phyloP scores from a whole-genome alignment of 257 asterid species.

The Echium plantagineum region DNA sequence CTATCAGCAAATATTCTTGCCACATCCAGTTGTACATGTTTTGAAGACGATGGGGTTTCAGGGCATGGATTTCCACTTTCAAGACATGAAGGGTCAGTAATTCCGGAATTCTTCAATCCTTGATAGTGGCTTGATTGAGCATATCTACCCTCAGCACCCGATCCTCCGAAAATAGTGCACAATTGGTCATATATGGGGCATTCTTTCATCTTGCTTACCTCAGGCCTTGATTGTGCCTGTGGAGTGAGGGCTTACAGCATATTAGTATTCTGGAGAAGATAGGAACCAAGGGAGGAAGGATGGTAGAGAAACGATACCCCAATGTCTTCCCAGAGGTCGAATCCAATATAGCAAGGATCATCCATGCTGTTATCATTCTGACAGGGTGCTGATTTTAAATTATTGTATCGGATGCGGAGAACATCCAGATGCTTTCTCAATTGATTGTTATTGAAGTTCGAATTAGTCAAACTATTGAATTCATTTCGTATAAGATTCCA shows the following conservation, averaged over 20 bases:
- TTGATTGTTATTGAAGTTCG: constrained; percentile 81
- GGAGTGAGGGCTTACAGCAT: not conserved
- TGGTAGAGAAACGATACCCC: constrained; percentile 32
- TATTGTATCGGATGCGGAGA: constrained; percentile 70
- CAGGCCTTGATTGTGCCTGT: constrained; percentile 72
- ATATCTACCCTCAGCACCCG: constrained; percentile 75
- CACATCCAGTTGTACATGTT: constrained; percentile 19
- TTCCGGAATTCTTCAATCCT: constrained; percentile 40
- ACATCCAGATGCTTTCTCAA: constrained; percentile 87
- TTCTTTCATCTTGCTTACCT: constrained; percentile 65
- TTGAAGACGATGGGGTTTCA: constrained; percentile 35
- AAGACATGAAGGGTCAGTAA: constrained; percentile 22
- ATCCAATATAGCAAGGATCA: constrained; percentile 64
- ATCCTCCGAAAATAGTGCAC: constrained; percentile 75
- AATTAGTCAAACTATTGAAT: constrained; percentile 59
- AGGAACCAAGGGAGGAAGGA: not conserved
- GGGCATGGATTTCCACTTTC: constrained; percentile 33
- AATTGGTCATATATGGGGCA: constrained; percentile 74
- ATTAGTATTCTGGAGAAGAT: not conserved
- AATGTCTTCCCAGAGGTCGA: constrained; percentile 91
- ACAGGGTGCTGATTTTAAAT: constrained; percentile 47
- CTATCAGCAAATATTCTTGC: constrained; percentile 36
- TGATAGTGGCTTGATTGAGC: constrained; percentile 94
- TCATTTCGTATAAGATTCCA: constrained; percentile 79
- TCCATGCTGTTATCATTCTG: constrained; percentile 44